Conservation (phyloP, 1,284 basidiomycete genomes). For the Coriolopsis trogii region DNA sequence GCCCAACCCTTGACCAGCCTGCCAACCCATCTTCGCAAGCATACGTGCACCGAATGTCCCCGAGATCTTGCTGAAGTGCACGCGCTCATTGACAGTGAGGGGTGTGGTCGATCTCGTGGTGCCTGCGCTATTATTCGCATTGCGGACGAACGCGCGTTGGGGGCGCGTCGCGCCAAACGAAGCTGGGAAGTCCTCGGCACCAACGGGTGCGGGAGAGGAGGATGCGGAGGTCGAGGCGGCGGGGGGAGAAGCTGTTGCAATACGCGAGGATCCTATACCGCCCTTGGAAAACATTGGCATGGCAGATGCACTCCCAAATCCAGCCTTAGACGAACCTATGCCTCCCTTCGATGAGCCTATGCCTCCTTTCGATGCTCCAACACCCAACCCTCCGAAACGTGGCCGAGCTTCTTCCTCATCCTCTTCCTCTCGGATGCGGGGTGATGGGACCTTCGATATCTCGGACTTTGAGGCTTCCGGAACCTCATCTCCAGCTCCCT, state of each 20-base stretch:
- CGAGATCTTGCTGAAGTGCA: constrained; percentile 80
- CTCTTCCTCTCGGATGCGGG: constrained; percentile 51
- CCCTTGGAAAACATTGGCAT: constrained; percentile 41
- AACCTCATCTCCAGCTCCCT: constrained; percentile 31
- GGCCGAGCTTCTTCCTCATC: constrained; percentile 46
- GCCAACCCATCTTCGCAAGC: constrained; percentile 96
- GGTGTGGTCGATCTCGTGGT: constrained; percentile 49
- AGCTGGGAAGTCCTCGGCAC: constrained; percentile 40
- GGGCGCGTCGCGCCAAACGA: constrained; percentile 45
- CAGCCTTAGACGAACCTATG: constrained; percentile 38
- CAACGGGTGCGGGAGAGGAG: constrained; percentile 35
- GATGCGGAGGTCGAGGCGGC: constrained; percentile 4
- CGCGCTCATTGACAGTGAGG: constrained; percentile 67
- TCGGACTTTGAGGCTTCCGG: constrained; percentile 36
- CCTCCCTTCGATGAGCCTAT: constrained; percentile 43
- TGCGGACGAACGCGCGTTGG: constrained; percentile 62
- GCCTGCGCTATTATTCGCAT: constrained; percentile 41
- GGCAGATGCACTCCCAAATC: constrained; percentile 22
- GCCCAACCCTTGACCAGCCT: constrained; percentile 84
- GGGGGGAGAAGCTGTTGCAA: constrained; percentile 31
- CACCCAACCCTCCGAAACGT: constrained; percentile 50
- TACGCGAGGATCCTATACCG: constrained; percentile 48
- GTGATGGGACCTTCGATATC: constrained; percentile 53
- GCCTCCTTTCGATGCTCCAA: constrained; percentile 34
- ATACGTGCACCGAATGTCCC: constrained; percentile 83